Conservation (phyloP, 1,284 basidiomycete species). For the Testicularia cyperi region DNA sequence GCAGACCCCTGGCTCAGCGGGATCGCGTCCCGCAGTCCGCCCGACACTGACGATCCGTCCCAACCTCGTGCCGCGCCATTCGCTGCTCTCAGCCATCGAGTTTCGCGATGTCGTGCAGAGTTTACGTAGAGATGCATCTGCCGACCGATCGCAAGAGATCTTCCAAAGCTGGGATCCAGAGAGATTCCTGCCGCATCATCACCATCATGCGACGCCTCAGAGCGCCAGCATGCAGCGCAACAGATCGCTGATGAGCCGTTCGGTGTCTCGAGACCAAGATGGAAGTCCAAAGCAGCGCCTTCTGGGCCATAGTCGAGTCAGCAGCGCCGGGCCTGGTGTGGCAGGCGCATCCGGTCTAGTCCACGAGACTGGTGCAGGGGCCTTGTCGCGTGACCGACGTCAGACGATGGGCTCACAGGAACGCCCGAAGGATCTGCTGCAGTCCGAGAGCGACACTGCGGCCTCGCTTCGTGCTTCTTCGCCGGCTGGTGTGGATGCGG, state of each 20-base stretch:
- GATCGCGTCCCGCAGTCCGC: constrained; percentile 7
- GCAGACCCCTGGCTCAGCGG: constrained; percentile 17
- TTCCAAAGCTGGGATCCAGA: constrained; percentile 51
- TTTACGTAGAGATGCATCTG: constrained; percentile 65
- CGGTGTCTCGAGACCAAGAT: constrained; percentile 3
- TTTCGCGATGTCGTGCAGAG: constrained; percentile 85
- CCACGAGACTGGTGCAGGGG: constrained; percentile 10
- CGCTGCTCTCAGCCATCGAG: constrained; percentile 86
- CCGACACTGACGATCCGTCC: constrained; percentile 14
- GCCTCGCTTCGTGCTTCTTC: too few species aligned
- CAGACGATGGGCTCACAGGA: constrained; percentile 21
- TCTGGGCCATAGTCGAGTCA: constrained; percentile 15
- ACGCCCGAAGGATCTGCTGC: too few species aligned
- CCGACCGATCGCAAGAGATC: constrained; percentile 45
- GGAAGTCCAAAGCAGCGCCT: constrained; percentile 6
- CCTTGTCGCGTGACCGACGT: constrained; percentile 9
- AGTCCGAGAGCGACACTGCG: too few species aligned
- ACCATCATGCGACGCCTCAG: too few species aligned
- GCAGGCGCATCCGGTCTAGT: not conserved
- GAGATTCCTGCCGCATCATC: constrained; percentile 41
- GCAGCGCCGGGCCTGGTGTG: constrained; percentile 14
- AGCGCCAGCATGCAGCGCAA: too few species aligned
- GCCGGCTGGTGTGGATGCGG: constrained; percentile 10
- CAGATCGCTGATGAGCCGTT: constrained; percentile 2
- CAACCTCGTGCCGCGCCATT: constrained; percentile 61